Base-by-base conservation (phyloP, 176 grass and related monocot genomes). In the Musa troglodytarum region DNA sequence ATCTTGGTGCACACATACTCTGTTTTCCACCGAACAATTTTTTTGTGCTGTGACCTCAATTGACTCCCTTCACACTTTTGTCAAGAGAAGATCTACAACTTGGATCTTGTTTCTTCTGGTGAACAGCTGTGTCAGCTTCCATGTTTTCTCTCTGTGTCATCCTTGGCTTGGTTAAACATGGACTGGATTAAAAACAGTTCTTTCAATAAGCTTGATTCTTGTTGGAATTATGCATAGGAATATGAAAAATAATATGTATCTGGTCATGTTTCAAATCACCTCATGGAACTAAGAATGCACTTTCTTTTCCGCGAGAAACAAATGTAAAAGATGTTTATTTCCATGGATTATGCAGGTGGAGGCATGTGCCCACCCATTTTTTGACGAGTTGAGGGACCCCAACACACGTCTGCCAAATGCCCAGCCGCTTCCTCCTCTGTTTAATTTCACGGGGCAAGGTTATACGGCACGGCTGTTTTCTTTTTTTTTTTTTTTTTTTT, bases 281-380 rank as follows among this genome's bases (percentile, higher is more conserved):
- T 64, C n/a, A 64, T 20, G 19, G 22, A 64, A 64, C 23, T 64
- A 23, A 64, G 7, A 20, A 6, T 64, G 19, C 9, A 10, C 19
- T 64, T 22, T 20, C 19, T 64, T 16, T 22, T 20, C 2, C 22
- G 22, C 9, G 17, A n/a, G 17, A n/a, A n/a, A 22, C 61, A 16
- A n/a, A 63, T 21, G 16, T 63, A 63, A 51, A 11, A 50, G 17
- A 19, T 75, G 21, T 50, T 11, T 53, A 58, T 58, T 43, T 22
- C 12, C 17, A 29, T 61, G 9, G 21, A 19, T 58, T 53, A 23
- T 17, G 17, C 66, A 79, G 77, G 16, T 79, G 54, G 77, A 79
- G 53, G 66, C 66, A 8, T 79, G 65, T 28, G 66, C 66, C 50
- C 77, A 79, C 71, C 65, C 66, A 50, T 79, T 79, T 53, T 79